A percentile compares a stretch with the other conserved stretches of the same genome.
Conservation (phyloP, 176 grass and related monocot genomes). For the Oryza coarctata region DNA sequence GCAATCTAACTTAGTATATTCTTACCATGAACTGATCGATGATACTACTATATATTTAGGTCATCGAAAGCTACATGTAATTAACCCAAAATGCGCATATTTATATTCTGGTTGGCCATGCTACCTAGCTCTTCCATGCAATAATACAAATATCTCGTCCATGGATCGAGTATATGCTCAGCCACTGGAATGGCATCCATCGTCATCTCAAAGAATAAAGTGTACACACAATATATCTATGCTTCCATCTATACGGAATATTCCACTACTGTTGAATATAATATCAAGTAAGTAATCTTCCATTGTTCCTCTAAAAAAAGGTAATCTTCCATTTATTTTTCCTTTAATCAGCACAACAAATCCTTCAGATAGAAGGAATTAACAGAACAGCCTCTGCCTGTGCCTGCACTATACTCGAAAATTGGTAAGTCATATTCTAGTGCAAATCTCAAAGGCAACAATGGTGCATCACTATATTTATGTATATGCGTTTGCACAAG, state of each 20-base stretch:
- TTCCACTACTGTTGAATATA: neutral
- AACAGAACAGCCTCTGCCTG: neutral
- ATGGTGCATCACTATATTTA: neutral
- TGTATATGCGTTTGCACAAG: neutral
- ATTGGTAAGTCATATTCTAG: slow-evolving; percentile 2
- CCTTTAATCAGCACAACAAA: slow-evolving; percentile 1
- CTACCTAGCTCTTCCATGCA: neutral
- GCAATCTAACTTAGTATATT: neutral
- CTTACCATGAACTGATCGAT: neutral
- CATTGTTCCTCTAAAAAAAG: no score
- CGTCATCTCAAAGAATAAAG: neutral
- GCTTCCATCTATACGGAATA: slow-evolving; percentile 3
- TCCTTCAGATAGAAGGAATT: slow-evolving; percentile 26
- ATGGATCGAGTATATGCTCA: neutral
- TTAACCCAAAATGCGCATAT: neutral
- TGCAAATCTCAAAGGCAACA: neutral
- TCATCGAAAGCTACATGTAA: neutral
- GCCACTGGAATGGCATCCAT: slow-evolving; percentile 29
- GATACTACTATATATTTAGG: neutral
- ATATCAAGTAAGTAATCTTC: neutral
- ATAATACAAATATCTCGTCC: neutral
- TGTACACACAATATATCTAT: neutral
- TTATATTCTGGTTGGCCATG: neutral
- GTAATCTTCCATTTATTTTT: neutral
- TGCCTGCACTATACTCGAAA: slow-evolving; percentile 1